A percentile compares a stretch with the other conserved stretches of the same genome.
Evolutionary conservation across 805 yeast species (phyloP).

Genomic region (Candida patagonica): DNA sequence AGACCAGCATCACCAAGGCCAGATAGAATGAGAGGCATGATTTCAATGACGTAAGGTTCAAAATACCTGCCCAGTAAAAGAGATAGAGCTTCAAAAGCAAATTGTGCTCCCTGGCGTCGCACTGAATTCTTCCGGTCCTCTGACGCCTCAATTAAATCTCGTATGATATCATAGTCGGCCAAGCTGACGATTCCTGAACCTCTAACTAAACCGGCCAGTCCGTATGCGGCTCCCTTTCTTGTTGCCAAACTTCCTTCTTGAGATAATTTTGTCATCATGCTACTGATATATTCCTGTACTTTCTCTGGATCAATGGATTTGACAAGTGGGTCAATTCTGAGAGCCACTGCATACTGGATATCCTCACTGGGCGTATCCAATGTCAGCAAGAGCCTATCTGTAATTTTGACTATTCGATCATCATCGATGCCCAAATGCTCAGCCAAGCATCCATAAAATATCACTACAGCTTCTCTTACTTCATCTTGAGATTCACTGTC

Average conservation of each 20-base stretch:
- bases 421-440: slow-evolving; percentile 68
- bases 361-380: slow-evolving; percentile 81
- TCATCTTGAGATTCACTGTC: slow-evolving; percentile 45
- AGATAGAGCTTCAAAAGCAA: slow-evolving; percentile 78
- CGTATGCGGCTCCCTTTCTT: slow-evolving; percentile 95
- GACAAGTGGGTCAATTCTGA: slow-evolving; percentile 78
- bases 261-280: slow-evolving; percentile 52
- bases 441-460: slow-evolving; percentile 85
- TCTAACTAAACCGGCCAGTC: slow-evolving; percentile 85
- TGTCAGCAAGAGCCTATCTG: slow-evolving; percentile 62
- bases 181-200: slow-evolving; percentile 81
- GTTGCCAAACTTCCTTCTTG: slow-evolving; percentile 36
- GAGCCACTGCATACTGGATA: slow-evolving; percentile 81
- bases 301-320: slow-evolving; percentile 35
- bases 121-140: slow-evolving; percentile 73
- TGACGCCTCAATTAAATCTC: slow-evolving; percentile 69
- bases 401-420: slow-evolving; percentile 50
- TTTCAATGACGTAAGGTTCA: slow-evolving; percentile 90
- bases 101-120: slow-evolving; percentile 80
- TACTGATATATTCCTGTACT: slow-evolving; percentile 46
- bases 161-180: slow-evolving; percentile 65
- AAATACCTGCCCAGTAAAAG: slow-evolving; percentile 63
- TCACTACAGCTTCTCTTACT: slow-evolving; percentile 63
- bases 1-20: slow-evolving; percentile 76
- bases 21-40: slow-evolving; percentile 70